Base-by-base conservation (phyloP, 345 rosid species). In the Sisymbrium altissimum region DNA sequence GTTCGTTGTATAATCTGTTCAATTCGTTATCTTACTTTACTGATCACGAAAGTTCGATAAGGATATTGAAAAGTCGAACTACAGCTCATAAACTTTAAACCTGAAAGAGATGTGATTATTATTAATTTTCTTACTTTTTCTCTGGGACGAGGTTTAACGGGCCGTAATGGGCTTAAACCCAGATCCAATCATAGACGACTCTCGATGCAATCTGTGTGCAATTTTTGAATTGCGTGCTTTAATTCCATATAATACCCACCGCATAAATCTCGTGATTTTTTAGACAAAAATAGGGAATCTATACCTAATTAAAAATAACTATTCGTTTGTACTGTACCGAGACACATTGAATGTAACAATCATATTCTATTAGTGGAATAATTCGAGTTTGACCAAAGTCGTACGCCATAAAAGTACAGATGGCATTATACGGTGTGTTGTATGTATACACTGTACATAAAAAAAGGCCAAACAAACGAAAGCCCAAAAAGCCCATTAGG, bases 401-500 rank as follows among this genome's bases (percentile, higher is more conserved):
- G 66, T 74, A 74, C 60, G 43, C 59, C 32, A 52, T 10, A 6
- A 55, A n/a, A 27, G 66, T 56, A 65, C 71, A 35, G 9, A 7
- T 30, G 45, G 54, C 68, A 49, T 74, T 40, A 73, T 50, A 74
- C 78, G 73, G 65, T n/a, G 25, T 50, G 41, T 29, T 33, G 57
- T 32, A 39, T 30, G 25, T 40, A 21, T 61, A n/a, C 56, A 64
- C 55, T 48, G 19, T 66, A 67, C 73, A 48, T 7, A 13, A 57
- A 56, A 57, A 56, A 29, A 39, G 78, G 62, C 68, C 73, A 13
- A 57, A 39, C 18, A 66, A 57, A 54, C 11, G 0, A 64, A 23
- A 54, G 76, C 64, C 70, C 66, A 49, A 63, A 49, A 64, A 45
- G 78, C 78, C 72, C 72, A 66, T 55, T 49, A 6, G 39, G 55